Evolutionary conservation across 2,329 filamentous ascomycete species (phyloP), one percentile per base, ranked within the genome.

Genomic region (Leptosphaerulina australis): DNA sequence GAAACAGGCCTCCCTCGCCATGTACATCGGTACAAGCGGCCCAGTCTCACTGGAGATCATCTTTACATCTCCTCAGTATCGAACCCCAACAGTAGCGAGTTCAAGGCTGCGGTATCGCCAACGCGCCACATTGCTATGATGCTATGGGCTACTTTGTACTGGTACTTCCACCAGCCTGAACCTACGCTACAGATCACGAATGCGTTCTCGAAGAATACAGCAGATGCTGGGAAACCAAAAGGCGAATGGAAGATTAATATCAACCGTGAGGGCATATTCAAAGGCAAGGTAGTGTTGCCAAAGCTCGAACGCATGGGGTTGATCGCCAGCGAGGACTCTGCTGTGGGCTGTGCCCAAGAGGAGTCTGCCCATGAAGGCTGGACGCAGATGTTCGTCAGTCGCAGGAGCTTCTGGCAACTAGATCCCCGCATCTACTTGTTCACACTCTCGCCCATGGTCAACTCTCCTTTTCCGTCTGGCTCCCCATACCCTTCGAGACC

Each of bases 281-380:
- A 91, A 59, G 88, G 89, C 29, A 85, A 85, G 51, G 91, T 94
- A 58, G 77, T 96, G 57, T 82, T 97, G 33, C 89, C 90, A 18
- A 96, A 97, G 77, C 83, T 97, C 34, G 93, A 97, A 77, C 84
- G 91, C 46, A 97, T 97, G 91, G 91, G 92, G 0, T 74, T 97
- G 43, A 85, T 97, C 40, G 80, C 87, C 0, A 88, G 83, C 18
- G 82, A 89, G 44, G 87, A 95, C 63, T 90, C 89, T 0, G 82
- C 83, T 1, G 88, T 94, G 2, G 90, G 90, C 4, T 78, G 81
- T 0, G 81, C 83, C 28, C 71, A 83, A 11, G 81, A 85, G 33
- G 82, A 87, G 40, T 83, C 84, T 36, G 79, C 80, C 26, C 79
- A 82, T 8, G 82, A 86, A 31, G 85, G 82, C 43, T 96, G 90